Base-by-base conservation (phyloP, 2,329 filamentous ascomycete genomes). In the Amauroascus verrucosus region DNA sequence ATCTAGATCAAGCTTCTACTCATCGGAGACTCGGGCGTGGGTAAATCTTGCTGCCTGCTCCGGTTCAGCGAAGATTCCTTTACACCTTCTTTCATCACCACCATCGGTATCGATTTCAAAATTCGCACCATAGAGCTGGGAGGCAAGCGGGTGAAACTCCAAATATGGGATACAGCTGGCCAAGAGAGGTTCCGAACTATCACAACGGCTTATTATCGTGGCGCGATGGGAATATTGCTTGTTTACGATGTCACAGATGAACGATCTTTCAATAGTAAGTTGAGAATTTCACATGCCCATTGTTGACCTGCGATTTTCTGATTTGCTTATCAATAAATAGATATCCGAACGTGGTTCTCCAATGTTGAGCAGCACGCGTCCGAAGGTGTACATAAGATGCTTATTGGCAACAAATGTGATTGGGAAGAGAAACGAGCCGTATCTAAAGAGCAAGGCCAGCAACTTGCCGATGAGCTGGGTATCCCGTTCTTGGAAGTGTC, bases 71-170 rank as follows among this genome's bases (percentile, higher is more conserved):
- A 96, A 75, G 90, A 96, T 77, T 94, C 88, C 45, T 96, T 95
- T 76, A 96, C 90, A 51, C 90, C 90, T 41, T 95, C 88, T 63
- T 96, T 95, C 79, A 96, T 96, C 77, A 95, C 90, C 58, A 98
- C 93, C 59, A 98, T 98, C 73, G 93, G 93, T 63, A 97, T 98
- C 77, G 93, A 98, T 76, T 98, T 98, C 79, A 98, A 98, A 81
- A 98, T 98, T 70, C 83, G 93, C 62, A 98, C 93, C 60, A 98
- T 98, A 75, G 93, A 98, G 76, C 79, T 98, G 63, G 93, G 98
- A 74, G 91, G 91, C 70, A 98, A 98, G 82, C 82, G 91, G 59
- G 93, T 98, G 65, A 98, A 98, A 80, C 77, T 98, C 69, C 93
- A 98, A 77, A 98, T 98, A 74, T 98, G 93, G 93, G 93, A 98